phyloP scores from a whole-genome alignment of 768 basidiomycete species.

The Termitomyces sp. region DNA sequence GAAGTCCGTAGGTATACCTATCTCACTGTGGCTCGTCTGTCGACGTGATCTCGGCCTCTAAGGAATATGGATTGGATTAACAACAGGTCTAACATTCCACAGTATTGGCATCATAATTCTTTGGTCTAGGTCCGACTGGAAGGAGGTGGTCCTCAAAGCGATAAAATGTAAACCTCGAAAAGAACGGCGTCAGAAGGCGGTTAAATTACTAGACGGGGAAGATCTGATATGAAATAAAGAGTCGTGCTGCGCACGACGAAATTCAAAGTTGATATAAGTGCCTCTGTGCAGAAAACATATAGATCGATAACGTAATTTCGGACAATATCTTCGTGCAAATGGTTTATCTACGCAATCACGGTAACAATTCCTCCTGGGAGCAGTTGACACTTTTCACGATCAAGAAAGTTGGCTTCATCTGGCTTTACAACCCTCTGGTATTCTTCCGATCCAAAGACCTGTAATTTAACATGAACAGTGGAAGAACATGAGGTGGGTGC shows the following conservation, averaged over 20 bases:
- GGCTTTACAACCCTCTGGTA: slow-evolving; percentile 1
- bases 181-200: slow-evolving; percentile 1
- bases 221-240: neutral
- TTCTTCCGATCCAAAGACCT: slow-evolving; percentile 16
- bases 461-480: neutral
- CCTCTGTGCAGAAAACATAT: too few species aligned
- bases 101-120: neutral
- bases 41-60: slow-evolving; percentile 1
- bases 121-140: slow-evolving; percentile 11
- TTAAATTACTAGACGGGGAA: neutral
- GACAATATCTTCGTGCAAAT: neutral
- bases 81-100: slow-evolving; percentile 2
- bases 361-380: slow-evolving; percentile 12
- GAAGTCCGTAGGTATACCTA: slow-evolving; percentile 1
- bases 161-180: slow-evolving; percentile 3
- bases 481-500: neutral
- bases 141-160: slow-evolving; percentile 10
- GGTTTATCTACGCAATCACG: neutral
- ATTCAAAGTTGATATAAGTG: too few species aligned
- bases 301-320: too few species aligned
- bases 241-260: too few species aligned
- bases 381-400: slow-evolving; percentile 12
- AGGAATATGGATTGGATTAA: slow-evolving; percentile 12
- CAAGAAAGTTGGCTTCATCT: slow-evolving; percentile 21
- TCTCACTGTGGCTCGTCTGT: slow-evolving; percentile 6